phyloP scores from a whole-genome alignment of 352 stramenopile genomes.

The Globisporangium barbulae region DNA sequence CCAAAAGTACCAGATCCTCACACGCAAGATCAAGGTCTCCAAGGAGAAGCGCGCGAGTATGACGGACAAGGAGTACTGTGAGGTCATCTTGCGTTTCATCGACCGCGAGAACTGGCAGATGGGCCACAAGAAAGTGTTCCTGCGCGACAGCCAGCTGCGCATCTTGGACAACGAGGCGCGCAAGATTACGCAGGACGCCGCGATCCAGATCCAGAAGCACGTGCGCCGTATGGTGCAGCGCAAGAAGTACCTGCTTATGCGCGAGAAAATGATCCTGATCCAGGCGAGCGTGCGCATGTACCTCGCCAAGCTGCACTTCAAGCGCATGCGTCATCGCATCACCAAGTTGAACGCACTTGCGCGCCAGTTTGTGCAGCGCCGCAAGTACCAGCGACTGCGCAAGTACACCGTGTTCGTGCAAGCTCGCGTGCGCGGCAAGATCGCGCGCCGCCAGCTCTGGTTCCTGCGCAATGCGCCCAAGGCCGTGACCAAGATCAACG shows the following conservation, averaged over 20 bases:
- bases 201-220: constrained; percentile 76
- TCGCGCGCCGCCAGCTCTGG: constrained; percentile 58
- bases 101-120: constrained; percentile 86
- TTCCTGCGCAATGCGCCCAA: constrained; percentile 74
- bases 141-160: constrained; percentile 80
- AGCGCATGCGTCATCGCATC: constrained; percentile 48
- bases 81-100: constrained; percentile 79
- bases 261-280: constrained; percentile 56
- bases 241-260: constrained; percentile 59
- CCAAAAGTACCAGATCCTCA: constrained; percentile 87
- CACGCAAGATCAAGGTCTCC: constrained; percentile 51
- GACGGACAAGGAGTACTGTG: constrained; percentile 78
- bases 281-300: constrained; percentile 75
- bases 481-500: constrained; percentile 79
- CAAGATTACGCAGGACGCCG: constrained; percentile 84
- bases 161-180: constrained; percentile 80
- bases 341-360: constrained; percentile 68
- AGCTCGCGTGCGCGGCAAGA: constrained; percentile 63
- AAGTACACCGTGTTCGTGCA: constrained; percentile 73
- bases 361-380: constrained; percentile 68
- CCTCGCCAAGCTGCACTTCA: constrained; percentile 48
- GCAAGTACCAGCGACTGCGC: constrained; percentile 63
- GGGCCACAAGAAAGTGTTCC: constrained; percentile 87
- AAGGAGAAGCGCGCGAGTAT: constrained; percentile 47
- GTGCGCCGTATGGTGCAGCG: constrained; percentile 61